Conservation (phyloP, 306 rosid species). For the Pterocarpus macrocarpus region DNA sequence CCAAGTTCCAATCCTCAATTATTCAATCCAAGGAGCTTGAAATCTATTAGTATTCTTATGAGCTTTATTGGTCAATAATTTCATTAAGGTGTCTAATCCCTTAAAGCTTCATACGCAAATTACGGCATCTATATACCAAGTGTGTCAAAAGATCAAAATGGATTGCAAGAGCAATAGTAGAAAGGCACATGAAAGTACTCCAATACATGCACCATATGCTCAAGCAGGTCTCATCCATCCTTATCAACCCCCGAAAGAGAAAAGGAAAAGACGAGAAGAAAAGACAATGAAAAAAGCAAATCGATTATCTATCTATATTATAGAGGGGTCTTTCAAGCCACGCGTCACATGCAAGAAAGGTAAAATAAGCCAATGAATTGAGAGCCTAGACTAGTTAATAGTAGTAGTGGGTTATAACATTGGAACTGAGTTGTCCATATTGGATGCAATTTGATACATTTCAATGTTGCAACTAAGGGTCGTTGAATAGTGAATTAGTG, state of each 20-base stretch:
- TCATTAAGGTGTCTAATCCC: not conserved
- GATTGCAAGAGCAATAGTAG: conserved; percentile 9
- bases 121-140: not conserved
- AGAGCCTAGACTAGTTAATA: not conserved
- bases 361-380: not conserved
- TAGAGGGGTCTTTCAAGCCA: conserved; percentile 31
- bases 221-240: conserved; percentile 24
- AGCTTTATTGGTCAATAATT: conserved; percentile 18
- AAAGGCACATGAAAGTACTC: conserved; percentile 13
- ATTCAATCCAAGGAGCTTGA: not conserved
- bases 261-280: not conserved
- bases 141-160: conserved; percentile 11
- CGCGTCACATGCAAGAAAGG: conserved; percentile 29
- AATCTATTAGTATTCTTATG: not conserved
- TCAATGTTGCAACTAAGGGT: conserved; percentile 24
- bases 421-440: not conserved
- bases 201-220: not conserved
- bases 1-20: not conserved
- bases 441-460: conserved; percentile 2
- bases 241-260: not conserved
- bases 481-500: conserved; percentile 37
- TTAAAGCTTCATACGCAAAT: conserved; percentile 38
- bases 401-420: not conserved
- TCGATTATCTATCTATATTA: conserved; percentile 5
- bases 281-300: not conserved